Evolutionary conservation across 1,284 basidiomycete species (phyloP), one percentile per base, ranked within the genome.

Genomic region (Leccinum pseudoinsigne): DNA sequence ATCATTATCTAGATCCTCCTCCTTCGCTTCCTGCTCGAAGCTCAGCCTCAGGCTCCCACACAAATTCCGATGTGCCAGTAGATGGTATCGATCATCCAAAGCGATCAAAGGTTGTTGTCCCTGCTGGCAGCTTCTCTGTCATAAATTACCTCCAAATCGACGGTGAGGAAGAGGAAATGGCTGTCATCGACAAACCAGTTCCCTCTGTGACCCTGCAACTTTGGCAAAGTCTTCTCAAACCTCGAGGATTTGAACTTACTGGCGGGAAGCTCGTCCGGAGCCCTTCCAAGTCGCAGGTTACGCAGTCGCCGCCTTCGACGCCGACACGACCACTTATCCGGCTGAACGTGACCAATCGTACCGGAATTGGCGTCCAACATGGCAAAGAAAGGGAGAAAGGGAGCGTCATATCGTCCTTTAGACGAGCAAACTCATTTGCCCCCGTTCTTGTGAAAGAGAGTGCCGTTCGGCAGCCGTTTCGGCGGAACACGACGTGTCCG

Each of bases 151-250:
- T 69, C 31, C 62, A 55, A n/a, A 26, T 62, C 21, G 70, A 73
- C 12, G 66, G 42, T 2, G 61, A 45, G 14, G 56, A 74, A 58
- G 81, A 82, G 40, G 87, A 87, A 62, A 86, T 86, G 67, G 76
- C 82, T 2, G 84, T 82, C 0, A 72, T 80, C 14, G 77, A 84
- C 2, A 84, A 81, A 58, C 85, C 86, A 18, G 75, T 86, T 1
- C 86, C 86, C 0, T 80, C 80, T 0, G 79, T 86, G 2, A 87
- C 86, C 5, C 78, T 88, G 23, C 83, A 85, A 62, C 79, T 92
- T 7, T 91, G 89, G 89, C 80, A 83, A 55, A 82, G 81, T 65
- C 82, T 92, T 16, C 81, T 92, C 42, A 82, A 83, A 62, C 77
- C 81, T 42, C 82, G 89, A 18, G 89, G 89, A 9, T 90, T 86